Base-by-base conservation (phyloP, 192 early-diverging fungal genomes). In the Oehlia diaphana region DNA sequence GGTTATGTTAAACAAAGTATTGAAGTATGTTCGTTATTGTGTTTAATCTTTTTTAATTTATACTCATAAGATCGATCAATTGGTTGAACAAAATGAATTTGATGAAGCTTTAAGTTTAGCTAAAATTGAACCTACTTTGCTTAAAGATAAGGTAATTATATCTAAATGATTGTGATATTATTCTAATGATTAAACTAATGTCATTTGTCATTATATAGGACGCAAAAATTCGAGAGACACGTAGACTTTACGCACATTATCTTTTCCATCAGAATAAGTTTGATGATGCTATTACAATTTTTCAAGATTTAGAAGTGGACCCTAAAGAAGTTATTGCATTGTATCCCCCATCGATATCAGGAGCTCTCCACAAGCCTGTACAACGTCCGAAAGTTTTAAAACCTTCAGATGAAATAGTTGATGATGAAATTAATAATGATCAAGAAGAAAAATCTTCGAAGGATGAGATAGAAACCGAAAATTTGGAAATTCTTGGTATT, bases 91-190 rank as follows among this genome's bases (percentile, higher is more conserved):
- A 39, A 86, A 87, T 63, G 90, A 93, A 76, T 95, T 91, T 63
- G 90, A 91, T 71, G 92, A 95, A 78, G 94, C 93, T 0, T 87
- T 93, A 47, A 93, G 91, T 83, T 88, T 94, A 39, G 88, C 93
- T 28, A 88, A 90, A 81, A 91, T 92, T 19, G 92, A 95, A 78
- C 88, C 90, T 13, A 92, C 93, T 53, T 82, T 92, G 3, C 83
- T 93, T 67, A 89, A 92, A 1, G 90, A 93, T 42, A 92, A 91
- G 80, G 84, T 85, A 81, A 81, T 74, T 33, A 19, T 58, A 58
- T 33, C 9, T 26, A 75, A 47, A 13, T 2, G 9, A n/a, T 12
- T 10, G 8, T n/a, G 21, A 69, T 21, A 9, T 39, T 8, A 10
- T 42, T 49, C 47, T 33, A 6, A 61, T 42, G 14, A 21, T 23